Evolutionary conservation across 2,329 filamentous ascomycete genomes (phyloP).

Genomic region (Ceratocystis cacaofunesta): DNA sequence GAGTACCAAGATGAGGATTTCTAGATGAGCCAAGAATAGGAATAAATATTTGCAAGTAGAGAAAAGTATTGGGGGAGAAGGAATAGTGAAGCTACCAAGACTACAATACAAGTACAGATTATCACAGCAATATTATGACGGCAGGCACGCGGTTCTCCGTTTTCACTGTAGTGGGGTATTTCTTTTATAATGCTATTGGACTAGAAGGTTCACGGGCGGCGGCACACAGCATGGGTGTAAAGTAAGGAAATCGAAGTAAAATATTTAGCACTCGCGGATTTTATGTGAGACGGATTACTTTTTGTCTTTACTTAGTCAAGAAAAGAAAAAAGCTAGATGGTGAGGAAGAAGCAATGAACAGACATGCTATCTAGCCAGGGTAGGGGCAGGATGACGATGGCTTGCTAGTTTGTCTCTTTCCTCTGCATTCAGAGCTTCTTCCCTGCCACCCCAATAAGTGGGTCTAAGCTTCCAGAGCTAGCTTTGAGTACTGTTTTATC

Average conservation of each 20-base stretch:
- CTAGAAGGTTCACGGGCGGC: background rate
- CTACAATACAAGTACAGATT: background rate
- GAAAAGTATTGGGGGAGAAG: background rate
- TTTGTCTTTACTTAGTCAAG: too few species aligned
- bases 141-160: slow-evolving; percentile 1
- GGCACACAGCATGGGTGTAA: too few species aligned
- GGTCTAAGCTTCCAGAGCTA: slow-evolving; percentile 11
- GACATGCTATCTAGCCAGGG: background rate
- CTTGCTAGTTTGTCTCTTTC: background rate
- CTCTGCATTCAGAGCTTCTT: slow-evolving; percentile 6
- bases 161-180: background rate
- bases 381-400: background rate
- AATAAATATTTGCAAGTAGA: background rate
- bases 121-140: slow-evolving; percentile 1
- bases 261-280: too few species aligned
- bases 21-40: background rate
- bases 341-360: background rate
- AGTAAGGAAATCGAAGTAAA: too few species aligned
- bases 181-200: background rate
- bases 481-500: background rate
- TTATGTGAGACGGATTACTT: too few species aligned
- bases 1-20: background rate
- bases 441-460: slow-evolving; percentile 8
- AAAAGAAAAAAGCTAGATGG: too few species aligned
- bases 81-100: background rate